Percentiles rank a stretch among this genome's conserved stretches.
Evolutionary conservation across 805 yeast genomes (phyloP).

Genomic region (Metschnikowia cubensis): DNA sequence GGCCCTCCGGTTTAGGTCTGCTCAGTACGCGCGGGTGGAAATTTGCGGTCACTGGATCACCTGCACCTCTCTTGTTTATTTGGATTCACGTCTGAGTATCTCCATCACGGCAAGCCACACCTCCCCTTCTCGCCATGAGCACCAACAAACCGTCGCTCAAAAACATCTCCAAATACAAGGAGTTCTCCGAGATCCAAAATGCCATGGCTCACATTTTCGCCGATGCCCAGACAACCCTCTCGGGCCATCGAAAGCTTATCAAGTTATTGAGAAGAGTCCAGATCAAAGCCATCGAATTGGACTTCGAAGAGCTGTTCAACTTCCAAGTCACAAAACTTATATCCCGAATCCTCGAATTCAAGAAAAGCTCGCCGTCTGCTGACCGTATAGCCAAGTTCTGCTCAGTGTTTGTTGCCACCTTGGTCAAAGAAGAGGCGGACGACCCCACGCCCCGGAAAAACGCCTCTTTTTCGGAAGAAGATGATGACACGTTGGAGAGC

Average conservation of each 20-base stretch:
- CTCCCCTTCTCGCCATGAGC: conserved; percentile 1
- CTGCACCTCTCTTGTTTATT: conserved; percentile 2
- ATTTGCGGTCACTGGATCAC: conserved; percentile 20
- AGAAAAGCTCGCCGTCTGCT: conserved; percentile 66
- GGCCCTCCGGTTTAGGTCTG: neutral
- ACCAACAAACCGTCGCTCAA: conserved; percentile 15
- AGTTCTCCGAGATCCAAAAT: conserved; percentile 9
- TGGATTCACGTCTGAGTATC: neutral
- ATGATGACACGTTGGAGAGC: conserved; percentile 37
- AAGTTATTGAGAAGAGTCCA: conserved; percentile 59
- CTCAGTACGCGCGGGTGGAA: neutral
- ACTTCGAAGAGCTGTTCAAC: conserved; percentile 55
- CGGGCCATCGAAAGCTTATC: conserved; percentile 74
- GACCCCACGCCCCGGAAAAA: conserved; percentile 15
- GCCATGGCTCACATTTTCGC: conserved; percentile 70
- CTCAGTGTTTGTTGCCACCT: conserved; percentile 51
- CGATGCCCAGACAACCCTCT: conserved; percentile 68
- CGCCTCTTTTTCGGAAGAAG: conserved; percentile 21
- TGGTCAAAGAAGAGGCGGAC: conserved; percentile 34
- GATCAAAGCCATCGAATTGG: conserved; percentile 48
- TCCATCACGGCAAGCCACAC: neutral
- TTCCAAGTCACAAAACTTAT: conserved; percentile 56
- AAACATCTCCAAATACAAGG: conserved; percentile 8
- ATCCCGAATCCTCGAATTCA: conserved; percentile 62
- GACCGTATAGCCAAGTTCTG: conserved; percentile 73